phyloP scores from a whole-genome alignment of 768 basidiomycete species.

The Cantharellus anzutake region DNA sequence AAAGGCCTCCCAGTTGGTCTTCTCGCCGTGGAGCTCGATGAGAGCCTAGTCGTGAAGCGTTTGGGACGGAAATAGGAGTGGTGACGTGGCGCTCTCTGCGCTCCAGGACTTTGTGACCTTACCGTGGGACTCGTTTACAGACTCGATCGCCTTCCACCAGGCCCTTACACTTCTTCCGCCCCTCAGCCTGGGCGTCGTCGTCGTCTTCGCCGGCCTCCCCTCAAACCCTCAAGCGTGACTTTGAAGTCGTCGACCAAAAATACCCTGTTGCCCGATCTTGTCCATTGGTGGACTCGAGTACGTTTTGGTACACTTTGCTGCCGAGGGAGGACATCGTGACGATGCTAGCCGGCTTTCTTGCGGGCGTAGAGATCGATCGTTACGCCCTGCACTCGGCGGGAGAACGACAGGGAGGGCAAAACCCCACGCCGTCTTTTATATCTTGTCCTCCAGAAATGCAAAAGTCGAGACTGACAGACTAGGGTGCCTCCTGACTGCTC shows the following conservation, averaged over 20 bases:
- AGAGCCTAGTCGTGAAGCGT: not conserved
- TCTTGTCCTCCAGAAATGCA: too few relatives aligned
- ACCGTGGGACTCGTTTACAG: not conserved
- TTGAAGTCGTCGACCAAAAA: not conserved
- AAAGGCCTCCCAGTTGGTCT: not conserved
- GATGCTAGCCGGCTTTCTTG: not conserved
- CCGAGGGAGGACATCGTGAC: constrained; percentile 9
- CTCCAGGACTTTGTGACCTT: not conserved
- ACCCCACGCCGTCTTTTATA: too few relatives aligned
- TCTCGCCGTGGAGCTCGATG: not conserved
- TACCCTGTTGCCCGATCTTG: too few relatives aligned
- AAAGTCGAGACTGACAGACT: too few relatives aligned
- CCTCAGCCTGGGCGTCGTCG: constrained; percentile 1
- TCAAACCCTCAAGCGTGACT: not conserved
- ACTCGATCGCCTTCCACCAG: constrained; percentile 2
- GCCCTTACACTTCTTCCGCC: constrained; percentile 4
- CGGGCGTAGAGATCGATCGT: constrained; percentile 4
- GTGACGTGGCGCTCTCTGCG: constrained; percentile 1
- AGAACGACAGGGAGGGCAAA: not conserved
- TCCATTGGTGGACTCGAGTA: not conserved
- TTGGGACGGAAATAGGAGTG: not conserved
- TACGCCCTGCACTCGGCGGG: not conserved
- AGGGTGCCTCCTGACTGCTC: too few relatives aligned
- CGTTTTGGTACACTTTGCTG: constrained; percentile 11
- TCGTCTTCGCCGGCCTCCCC: constrained; percentile 1